Evolutionary conservation across 2,329 filamentous ascomycete genomes (phyloP).

Genomic region (Arthroderma sp.): DNA sequence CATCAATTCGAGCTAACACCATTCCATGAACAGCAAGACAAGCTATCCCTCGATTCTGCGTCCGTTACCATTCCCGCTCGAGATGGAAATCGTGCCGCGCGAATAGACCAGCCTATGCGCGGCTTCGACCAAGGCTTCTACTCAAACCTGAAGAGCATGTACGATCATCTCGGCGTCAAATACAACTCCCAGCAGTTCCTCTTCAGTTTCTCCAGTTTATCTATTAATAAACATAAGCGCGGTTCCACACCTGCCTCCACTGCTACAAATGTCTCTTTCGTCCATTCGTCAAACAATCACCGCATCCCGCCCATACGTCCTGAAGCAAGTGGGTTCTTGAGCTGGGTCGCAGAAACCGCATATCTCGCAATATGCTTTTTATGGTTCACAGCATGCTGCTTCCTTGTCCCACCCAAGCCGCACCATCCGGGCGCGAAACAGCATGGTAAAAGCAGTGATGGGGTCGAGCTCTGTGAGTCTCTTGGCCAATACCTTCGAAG

Average conservation of each 20-base stretch:
- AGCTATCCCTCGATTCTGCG: conserved; percentile 34
- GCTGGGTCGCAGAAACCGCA: conserved; percentile 32
- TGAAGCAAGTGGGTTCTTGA: conserved; percentile 20
- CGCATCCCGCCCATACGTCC: conserved; percentile 33
- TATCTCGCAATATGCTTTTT: conserved; percentile 38
- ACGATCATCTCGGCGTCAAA: conserved; percentile 39
- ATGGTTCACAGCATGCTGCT: conserved; percentile 43
- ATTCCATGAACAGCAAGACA: conserved; percentile 22
- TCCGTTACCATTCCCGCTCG: conserved; percentile 26
- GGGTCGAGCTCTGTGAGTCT: conserved; percentile 26
- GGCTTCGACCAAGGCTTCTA: conserved; percentile 43
- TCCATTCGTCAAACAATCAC: conserved; percentile 44
- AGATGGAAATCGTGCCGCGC: conserved; percentile 15
- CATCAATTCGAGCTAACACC: background rate
- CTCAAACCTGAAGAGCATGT: conserved; percentile 42
- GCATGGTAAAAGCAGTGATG: background rate
- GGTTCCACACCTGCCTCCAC: conserved; percentile 5
- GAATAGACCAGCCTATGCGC: conserved; percentile 40
- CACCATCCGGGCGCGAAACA: conserved; percentile 1
- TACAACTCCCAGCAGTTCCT: conserved; percentile 41
- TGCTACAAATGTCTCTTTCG: conserved; percentile 30
- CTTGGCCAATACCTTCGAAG: conserved; percentile 38
- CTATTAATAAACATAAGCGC: background rate
- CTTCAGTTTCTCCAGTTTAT: conserved; percentile 36
- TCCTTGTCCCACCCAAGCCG: conserved; percentile 29